These are phyloP conservation scores for Fusarium setosum DNA, from an alignment of 2,329 filamentous ascomycete species.

Conservation along the genomic window DNA sequence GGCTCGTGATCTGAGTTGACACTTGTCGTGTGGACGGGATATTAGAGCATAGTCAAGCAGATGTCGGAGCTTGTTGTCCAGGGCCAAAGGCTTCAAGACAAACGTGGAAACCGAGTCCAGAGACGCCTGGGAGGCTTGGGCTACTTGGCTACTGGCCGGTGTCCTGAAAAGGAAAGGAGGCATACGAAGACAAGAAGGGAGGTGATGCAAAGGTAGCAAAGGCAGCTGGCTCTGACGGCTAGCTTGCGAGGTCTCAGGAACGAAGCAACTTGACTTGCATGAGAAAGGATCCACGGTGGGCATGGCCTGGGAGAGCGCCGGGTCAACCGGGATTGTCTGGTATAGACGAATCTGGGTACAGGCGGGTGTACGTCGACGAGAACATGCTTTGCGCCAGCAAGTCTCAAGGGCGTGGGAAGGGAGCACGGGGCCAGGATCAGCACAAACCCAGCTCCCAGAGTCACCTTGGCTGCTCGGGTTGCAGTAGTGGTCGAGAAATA, in stretches of 20 bases:
- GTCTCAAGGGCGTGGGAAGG: background rate
- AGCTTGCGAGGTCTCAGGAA: slow-evolving; percentile 21
- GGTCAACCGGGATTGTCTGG: slow-evolving; percentile 18
- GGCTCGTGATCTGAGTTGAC: slow-evolving; percentile 40
- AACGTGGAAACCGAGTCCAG: slow-evolving; percentile 28
- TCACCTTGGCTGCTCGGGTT: slow-evolving; percentile 22
- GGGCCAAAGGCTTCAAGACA: slow-evolving; percentile 13
- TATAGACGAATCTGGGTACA: slow-evolving; percentile 16
- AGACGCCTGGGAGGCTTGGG: slow-evolving; percentile 13
- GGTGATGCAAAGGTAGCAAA: slow-evolving; percentile 25
- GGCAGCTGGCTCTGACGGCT: slow-evolving; percentile 4
- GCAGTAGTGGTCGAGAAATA: slow-evolving; percentile 1
- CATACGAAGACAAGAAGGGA: slow-evolving; percentile 10
- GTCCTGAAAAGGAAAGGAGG: slow-evolving; percentile 33
- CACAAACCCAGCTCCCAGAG: background rate
- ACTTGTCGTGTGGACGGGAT: slow-evolving; percentile 27
- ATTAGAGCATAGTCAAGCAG: slow-evolving; percentile 18
- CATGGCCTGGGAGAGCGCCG: slow-evolving; percentile 18
- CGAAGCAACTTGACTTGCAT: slow-evolving; percentile 34
- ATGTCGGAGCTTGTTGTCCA: no score
- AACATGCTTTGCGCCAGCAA: slow-evolving; percentile 1
- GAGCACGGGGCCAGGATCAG: slow-evolving; percentile 2
- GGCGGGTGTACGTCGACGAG: slow-evolving; percentile 5
- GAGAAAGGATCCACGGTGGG: slow-evolving; percentile 18
- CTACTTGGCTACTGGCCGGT: slow-evolving; percentile 37